phyloP scores from a whole-genome alignment of 345 rosid species.

The Erysimum cheiranthoides region DNA sequence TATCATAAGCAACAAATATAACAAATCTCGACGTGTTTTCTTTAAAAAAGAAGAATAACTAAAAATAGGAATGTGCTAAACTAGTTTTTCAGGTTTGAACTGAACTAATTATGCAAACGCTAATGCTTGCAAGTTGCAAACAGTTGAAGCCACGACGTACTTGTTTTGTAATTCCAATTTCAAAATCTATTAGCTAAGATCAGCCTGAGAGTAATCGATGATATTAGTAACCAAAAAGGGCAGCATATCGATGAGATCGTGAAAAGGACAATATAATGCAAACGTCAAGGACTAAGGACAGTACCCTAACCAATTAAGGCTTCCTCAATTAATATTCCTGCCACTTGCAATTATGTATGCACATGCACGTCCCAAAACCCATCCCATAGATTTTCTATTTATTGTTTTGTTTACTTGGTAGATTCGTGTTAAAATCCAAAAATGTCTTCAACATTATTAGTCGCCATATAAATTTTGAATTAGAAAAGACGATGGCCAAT shows the following conservation, averaged over 20 bases:
- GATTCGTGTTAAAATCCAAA: conserved; percentile 3
- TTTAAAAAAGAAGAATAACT: conserved; percentile 3
- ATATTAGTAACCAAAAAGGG: conserved; percentile 20
- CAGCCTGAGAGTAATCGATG: conserved; percentile 26
- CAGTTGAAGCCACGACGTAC: background rate
- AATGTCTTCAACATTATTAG: background rate
- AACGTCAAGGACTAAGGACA: conserved; percentile 38
- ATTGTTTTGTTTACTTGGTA: background rate
- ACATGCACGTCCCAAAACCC: conserved; percentile 35
- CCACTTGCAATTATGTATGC: conserved; percentile 29
- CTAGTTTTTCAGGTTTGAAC: background rate
- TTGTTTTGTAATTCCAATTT: conserved; percentile 1
- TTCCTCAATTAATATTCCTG: conserved; percentile 38
- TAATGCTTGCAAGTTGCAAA: background rate
- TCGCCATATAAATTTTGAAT: background rate
- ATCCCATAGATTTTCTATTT: background rate
- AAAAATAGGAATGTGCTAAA: background rate
- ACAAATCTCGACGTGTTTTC: conserved; percentile 12
- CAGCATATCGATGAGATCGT: conserved; percentile 23
- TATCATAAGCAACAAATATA: background rate
- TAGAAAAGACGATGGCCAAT: background rate
- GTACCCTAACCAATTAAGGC: conserved; percentile 30
- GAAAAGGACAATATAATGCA: conserved; percentile 29
- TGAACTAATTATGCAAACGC: background rate
- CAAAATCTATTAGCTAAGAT: background rate